These are phyloP conservation scores for Wickerhamomyces subpelliculosus DNA, from an alignment of 805 yeast species.

Conservation along the genomic window DNA sequence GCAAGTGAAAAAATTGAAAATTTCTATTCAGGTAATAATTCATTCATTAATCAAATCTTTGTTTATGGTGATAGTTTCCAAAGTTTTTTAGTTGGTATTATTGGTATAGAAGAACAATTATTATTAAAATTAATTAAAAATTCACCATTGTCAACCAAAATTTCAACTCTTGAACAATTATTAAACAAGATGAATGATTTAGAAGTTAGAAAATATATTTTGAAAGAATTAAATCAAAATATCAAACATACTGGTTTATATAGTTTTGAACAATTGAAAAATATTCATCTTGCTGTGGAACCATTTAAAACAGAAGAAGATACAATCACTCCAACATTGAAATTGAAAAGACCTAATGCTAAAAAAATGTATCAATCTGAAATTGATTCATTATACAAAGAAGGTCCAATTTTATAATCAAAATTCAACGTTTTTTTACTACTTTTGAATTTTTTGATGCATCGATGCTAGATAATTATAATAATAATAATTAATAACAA, in stretches of 20 bases:
- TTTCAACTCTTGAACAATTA: constrained; percentile 18
- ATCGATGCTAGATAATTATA: too few relatives aligned
- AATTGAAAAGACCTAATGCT: constrained; percentile 48
- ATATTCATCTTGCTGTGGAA: constrained; percentile 38
- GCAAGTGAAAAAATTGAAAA: constrained; percentile 75
- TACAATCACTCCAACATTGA: constrained; percentile 53
- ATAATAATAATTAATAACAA: too few relatives aligned
- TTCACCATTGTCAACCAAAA: constrained; percentile 5
- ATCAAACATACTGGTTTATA: constrained; percentile 29
- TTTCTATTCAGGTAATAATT: constrained; percentile 45
- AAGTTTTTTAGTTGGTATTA: constrained; percentile 49
- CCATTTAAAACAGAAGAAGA: constrained; percentile 48
- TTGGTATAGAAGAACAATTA: constrained; percentile 49
- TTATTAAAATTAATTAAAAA: constrained; percentile 13
- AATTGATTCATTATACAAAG: constrained; percentile 37
- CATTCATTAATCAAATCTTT: constrained; percentile 46
- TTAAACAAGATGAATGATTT: constrained; percentile 17
- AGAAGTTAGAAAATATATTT: constrained; percentile 30
- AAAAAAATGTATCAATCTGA: constrained; percentile 33
- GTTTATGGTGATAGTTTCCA: constrained; percentile 59
- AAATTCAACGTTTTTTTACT: not conserved
- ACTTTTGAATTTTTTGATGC: too few relatives aligned
- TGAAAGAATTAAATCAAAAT: constrained; percentile 31
- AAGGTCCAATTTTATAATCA: constrained; percentile 23
- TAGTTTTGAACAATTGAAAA: constrained; percentile 48